A percentile compares a stretch with the other conserved stretches of the same genome.
Conservation (phyloP, 306 rosid genomes). For the Abrus pulchellus region DNA sequence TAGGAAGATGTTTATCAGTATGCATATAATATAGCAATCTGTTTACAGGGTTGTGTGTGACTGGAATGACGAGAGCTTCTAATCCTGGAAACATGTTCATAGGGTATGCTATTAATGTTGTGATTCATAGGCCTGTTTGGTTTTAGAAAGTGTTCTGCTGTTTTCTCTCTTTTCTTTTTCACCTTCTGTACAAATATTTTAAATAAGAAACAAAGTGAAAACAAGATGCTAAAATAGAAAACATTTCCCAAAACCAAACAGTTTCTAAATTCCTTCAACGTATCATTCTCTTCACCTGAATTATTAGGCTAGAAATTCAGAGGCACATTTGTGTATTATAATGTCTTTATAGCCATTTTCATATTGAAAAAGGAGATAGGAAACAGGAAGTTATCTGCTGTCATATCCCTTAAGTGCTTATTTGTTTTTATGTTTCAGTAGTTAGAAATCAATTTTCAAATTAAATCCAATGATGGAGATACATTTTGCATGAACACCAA, state of each 20-base stretch:
- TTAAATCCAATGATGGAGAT: no score
- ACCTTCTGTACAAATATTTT: no score
- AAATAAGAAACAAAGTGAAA: no score
- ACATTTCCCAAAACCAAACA: no score
- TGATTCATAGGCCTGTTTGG: not conserved
- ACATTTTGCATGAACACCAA: no score
- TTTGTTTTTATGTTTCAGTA: no score
- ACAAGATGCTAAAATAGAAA: no score
- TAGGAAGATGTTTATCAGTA: conserved; percentile 2
- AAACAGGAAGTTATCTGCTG: not conserved
- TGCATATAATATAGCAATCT: not conserved
- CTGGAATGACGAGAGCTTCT: not conserved
- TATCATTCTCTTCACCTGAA: conserved; percentile 5
- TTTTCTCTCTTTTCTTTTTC: no score
- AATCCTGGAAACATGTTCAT: not conserved
- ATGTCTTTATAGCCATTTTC: not conserved
- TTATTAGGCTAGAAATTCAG: conserved; percentile 3
- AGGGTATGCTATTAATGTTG: not conserved
- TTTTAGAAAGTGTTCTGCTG: no score
- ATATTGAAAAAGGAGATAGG: not conserved
- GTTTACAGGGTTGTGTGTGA: not conserved
- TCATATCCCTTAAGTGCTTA: not conserved
- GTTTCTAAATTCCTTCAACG: not conserved
- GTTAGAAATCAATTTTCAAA: no score
- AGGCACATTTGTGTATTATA: conserved; percentile 2